Conservation (phyloP, 345 rosid species). For the Sisymbrium altissimum region DNA sequence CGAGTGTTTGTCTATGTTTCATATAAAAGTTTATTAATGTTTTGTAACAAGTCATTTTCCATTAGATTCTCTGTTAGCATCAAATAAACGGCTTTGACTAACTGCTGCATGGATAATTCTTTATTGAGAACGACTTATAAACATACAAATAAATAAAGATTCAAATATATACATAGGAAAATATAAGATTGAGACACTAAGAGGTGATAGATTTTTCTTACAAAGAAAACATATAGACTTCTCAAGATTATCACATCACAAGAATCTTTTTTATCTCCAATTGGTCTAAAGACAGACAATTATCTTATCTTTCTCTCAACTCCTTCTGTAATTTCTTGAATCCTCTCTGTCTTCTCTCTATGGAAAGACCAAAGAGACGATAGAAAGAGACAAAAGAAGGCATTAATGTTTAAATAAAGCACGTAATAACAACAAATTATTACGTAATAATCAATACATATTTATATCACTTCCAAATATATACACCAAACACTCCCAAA, state of each 20-base stretch:
- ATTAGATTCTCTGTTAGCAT: conserved; percentile 24
- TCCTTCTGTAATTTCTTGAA: conserved; percentile 3
- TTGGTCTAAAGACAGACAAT: conserved; percentile 11
- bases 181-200: background rate
- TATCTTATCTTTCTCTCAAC: background rate
- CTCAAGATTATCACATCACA: background rate
- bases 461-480: conserved; percentile 18
- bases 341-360: conserved; percentile 23
- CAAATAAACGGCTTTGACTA: conserved; percentile 14
- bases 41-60: conserved; percentile 29
- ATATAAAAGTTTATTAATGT: background rate
- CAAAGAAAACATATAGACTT: background rate
- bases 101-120: background rate
- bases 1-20: conserved; percentile 8
- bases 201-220: background rate
- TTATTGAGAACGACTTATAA: background rate
- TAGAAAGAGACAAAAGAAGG: conserved; percentile 24
- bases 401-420: conserved; percentile 29
- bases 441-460: conserved; percentile 26
- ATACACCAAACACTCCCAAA: conserved; percentile 20
- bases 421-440: conserved; percentile 34
- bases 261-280: background rate
- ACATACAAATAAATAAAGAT: background rate
- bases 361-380: conserved; percentile 3
- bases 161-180: background rate